Evolutionary conservation across 129 eudicot genomes (phyloP).

Genomic region (Calendula officinalis): DNA sequence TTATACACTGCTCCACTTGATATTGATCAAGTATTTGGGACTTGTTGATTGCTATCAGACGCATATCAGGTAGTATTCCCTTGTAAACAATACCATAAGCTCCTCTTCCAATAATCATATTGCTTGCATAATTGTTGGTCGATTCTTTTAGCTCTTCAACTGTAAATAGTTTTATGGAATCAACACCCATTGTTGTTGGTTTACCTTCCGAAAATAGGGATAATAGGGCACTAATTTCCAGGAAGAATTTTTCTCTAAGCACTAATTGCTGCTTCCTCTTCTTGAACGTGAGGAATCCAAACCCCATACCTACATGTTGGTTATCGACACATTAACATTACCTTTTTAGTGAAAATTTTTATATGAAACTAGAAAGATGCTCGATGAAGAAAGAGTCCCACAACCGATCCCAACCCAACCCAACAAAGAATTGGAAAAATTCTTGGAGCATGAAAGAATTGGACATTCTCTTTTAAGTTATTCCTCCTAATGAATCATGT

Average conservation of each 20-base stretch:
- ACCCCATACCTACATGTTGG: too few species aligned
- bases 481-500: too few species aligned
- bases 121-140: neutral
- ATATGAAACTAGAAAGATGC: too few species aligned
- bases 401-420: too few species aligned
- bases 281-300: too few species aligned
- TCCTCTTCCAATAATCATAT: neutral
- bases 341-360: too few species aligned
- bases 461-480: too few species aligned
- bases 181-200: neutral
- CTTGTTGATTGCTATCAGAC: neutral
- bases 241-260: neutral
- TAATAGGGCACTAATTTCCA: neutral
- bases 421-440: too few species aligned
- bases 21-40: neutral
- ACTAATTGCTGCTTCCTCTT: too few species aligned
- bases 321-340: too few species aligned
- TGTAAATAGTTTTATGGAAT: neutral
- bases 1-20: neutral
- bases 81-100: neutral
- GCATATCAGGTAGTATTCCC: neutral
- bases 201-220: neutral
- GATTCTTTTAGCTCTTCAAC: neutral
- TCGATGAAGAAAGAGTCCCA: too few species aligned
- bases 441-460: too few species aligned